A percentile compares a stretch with the other conserved stretches of the same genome.
Evolutionary conservation across 2,329 filamentous ascomycete genomes (phyloP).

Genomic region (Cadophora sp.): DNA sequence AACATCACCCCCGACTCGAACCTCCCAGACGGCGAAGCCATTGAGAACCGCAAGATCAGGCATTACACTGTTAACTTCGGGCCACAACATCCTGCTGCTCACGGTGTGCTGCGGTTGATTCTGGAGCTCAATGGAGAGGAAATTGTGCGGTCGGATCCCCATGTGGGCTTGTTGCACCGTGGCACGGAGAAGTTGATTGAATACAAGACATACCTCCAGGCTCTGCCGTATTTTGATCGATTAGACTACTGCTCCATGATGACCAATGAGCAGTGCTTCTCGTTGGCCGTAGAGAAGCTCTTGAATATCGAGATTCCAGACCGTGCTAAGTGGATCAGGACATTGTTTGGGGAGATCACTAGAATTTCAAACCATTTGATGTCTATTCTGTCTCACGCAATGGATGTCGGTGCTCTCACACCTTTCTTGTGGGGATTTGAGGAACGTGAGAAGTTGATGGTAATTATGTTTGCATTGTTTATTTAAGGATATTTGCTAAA

Average conservation of each 20-base stretch:
- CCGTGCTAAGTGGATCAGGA: constrained; percentile 95
- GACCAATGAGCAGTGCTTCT: constrained; percentile 99
- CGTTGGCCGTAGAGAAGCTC: constrained; percentile 95
- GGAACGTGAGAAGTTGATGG: constrained; percentile 99
- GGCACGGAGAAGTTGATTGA: constrained; percentile 99
- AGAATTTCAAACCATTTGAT: constrained; percentile 96
- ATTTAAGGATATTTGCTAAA: constrained; percentile 35
- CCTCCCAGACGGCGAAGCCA: constrained; percentile 50
- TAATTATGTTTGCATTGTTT: constrained; percentile 50
- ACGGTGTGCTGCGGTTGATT: constrained; percentile 97
- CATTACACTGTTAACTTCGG: constrained; percentile 99
- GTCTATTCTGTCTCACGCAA: constrained; percentile 95
- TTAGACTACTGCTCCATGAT: constrained; percentile 99
- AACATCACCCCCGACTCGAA: constrained; percentile 47
- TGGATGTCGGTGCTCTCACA: constrained; percentile 98
- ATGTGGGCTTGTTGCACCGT: constrained; percentile 94
- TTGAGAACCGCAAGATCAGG: constrained; percentile 81
- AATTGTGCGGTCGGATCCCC: constrained; percentile 94
- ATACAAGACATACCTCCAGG: constrained; percentile 99
- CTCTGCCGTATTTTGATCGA: constrained; percentile 97
- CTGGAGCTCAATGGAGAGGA: constrained; percentile 97
- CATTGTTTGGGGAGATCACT: constrained; percentile 94
- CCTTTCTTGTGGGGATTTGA: constrained; percentile 99
- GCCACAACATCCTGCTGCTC: constrained; percentile 96
- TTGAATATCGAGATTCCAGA: constrained; percentile 96